Percentiles rank a stretch among this genome's conserved stretches.
Evolutionary conservation across 257 asterid genomes (phyloP).

Genomic region (Solanum tacnaense): DNA sequence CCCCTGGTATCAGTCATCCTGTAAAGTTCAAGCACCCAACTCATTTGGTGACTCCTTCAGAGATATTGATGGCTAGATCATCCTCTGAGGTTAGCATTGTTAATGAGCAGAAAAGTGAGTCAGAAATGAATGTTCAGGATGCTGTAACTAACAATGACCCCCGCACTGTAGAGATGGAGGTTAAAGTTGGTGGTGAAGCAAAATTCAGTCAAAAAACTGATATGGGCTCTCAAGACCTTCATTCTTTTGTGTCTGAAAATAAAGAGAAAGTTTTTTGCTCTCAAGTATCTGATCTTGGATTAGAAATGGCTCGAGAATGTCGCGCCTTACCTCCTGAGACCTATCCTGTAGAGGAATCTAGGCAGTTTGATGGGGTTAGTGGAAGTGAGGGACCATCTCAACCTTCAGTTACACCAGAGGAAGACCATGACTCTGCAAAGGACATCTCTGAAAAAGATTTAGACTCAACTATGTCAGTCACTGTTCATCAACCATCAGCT

Average conservation of each 20-base stretch:
- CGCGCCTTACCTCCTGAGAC: conserved; percentile 58
- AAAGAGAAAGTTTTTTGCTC: conserved; percentile 74
- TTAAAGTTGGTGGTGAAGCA: conserved; percentile 67
- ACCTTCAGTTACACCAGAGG: conserved; percentile 35
- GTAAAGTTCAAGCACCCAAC: conserved; percentile 91
- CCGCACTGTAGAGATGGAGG: conserved; percentile 62
- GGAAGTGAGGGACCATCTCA: conserved; percentile 32
- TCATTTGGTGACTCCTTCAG: conserved; percentile 93
- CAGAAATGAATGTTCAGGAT: conserved; percentile 56
- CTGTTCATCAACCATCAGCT: conserved; percentile 36
- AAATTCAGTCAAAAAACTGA: conserved; percentile 43
- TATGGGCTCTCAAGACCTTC: conserved; percentile 41
- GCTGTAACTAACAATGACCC: conserved; percentile 43
- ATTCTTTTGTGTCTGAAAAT: conserved; percentile 42
- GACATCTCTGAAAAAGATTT: conserved; percentile 30
- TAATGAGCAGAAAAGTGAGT: conserved; percentile 47
- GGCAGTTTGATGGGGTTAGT: conserved; percentile 42
- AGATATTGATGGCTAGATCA: conserved; percentile 76
- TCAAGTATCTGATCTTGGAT: conserved; percentile 79
- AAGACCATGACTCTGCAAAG: conserved; percentile 35
- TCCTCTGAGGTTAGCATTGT: conserved; percentile 54
- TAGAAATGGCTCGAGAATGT: conserved; percentile 74
- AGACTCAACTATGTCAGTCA: conserved; percentile 25
- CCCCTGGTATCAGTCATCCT: conserved; percentile 41
- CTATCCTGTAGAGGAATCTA: conserved; percentile 42